These are phyloP conservation scores for Acacia pycnantha DNA, from an alignment of 331 rosid species.

Conservation along the genomic window DNA sequence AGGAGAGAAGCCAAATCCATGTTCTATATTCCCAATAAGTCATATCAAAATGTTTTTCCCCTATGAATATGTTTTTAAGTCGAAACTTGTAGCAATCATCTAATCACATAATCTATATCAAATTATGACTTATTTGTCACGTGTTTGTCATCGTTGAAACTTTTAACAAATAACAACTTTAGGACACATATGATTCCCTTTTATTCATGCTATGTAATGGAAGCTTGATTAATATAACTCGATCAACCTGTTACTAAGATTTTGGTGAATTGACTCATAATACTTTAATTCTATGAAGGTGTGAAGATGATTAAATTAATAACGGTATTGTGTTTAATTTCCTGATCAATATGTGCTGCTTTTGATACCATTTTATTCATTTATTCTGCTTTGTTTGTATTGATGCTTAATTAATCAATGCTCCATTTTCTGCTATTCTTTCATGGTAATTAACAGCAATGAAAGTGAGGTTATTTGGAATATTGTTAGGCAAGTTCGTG, in stretches of 20 bases:
- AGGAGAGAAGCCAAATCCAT: too few species aligned
- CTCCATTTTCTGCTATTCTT: background rate
- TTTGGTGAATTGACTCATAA: too few species aligned
- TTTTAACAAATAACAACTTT: too few species aligned
- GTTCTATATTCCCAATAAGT: too few species aligned
- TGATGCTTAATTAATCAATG: background rate
- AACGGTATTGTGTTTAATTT: background rate
- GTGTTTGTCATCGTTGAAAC: too few species aligned
- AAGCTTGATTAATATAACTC: background rate
- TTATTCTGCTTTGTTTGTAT: background rate
- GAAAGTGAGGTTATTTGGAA: background rate
- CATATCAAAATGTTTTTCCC: too few species aligned
- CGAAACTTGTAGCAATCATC: too few species aligned
- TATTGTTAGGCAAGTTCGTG: background rate
- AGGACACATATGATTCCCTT: too few species aligned
- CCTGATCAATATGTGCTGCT: background rate
- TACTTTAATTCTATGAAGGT: background rate
- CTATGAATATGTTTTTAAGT: too few species aligned
- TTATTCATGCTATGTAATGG: background rate
- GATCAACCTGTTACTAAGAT: background rate
- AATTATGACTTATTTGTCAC: too few species aligned
- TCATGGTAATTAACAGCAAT: background rate
- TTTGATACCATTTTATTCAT: background rate
- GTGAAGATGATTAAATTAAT: background rate
- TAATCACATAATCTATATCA: too few species aligned